Base-by-base conservation (phyloP, 75 land plant genomes). In the Cryptomeria japonica region DNA sequence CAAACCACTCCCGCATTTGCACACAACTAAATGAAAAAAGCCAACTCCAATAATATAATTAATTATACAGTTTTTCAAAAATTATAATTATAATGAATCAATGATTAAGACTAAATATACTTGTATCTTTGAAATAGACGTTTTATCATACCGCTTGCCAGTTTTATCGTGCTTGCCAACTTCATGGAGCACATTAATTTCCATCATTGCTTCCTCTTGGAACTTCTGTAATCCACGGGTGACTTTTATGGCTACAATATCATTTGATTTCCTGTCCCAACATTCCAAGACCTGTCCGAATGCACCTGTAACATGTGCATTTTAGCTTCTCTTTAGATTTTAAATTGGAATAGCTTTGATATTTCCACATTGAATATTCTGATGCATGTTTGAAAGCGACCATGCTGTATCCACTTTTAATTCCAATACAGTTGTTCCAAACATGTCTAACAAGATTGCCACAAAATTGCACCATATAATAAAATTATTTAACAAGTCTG, bases 271-370 rank as follows among this genome's bases (percentile, higher is more conserved):
- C 49, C 95, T 90, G 53, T 97, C 99, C 96, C 96, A 97, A 88
- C 99, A 97, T 89, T 97, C 97, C 89, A 97, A 86, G 32, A 97
- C 99, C 88, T 94, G 94, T 14, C 99, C 99, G 94, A 97, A 97
- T 25, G 99, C 93, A 42, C 98, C 98, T 97, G 94, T 90, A 90
- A 84, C 14, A 84, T 79, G 19, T 6, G 28, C 70, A 64, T 64
- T 64, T 64, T 64, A 64, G 1, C 7, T 64, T 25, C 70, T 25
- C 70, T 64, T 25, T 0, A 64, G 0, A 64, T 7, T 64, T 64
- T 28, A 28, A 64, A 22, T 64, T 64, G 31, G 25, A 22, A 64
- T 7, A 25, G 31, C 70, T 28, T 64, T 5, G n/a, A 22, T 25
- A 64, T 64, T 64, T 64, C n/a, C n/a, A 28, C n/a, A 1, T 25